A percentile compares a stretch with the other conserved stretches of the same genome.
Evolutionary conservation across 2,329 filamentous ascomycete species (phyloP).

Genomic region (Hypoxylon sp.): DNA sequence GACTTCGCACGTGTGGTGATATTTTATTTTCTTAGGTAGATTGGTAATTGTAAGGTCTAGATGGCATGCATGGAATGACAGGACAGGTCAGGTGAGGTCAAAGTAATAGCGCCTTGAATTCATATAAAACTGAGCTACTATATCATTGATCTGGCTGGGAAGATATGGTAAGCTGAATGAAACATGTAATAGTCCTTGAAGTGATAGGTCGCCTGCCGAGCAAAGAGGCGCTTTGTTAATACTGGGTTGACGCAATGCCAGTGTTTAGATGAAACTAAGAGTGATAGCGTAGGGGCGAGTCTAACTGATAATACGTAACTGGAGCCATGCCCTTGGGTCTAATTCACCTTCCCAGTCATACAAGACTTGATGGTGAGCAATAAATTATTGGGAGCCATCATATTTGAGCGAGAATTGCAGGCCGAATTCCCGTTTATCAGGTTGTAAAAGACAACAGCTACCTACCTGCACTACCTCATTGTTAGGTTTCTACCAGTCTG

Average conservation of each 20-base stretch:
- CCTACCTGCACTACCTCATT: neutral
- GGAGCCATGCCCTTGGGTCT: neutral
- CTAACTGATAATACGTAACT: neutral
- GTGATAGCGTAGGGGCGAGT: neutral
- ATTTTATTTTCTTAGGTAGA: neutral
- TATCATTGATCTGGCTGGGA: neutral
- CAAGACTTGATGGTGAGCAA: neutral
- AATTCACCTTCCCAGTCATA: neutral
- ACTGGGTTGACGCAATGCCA: neutral
- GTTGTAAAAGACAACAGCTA: neutral
- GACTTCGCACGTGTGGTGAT: neutral
- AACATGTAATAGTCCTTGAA: neutral
- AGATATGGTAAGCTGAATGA: neutral
- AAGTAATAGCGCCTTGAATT: neutral
- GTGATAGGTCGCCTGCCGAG: neutral
- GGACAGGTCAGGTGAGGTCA: neutral
- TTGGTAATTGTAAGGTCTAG: neutral
- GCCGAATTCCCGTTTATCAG: neutral
- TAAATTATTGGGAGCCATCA: neutral
- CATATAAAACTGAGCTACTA: neutral
- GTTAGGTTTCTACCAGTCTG: no score
- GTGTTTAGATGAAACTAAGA: neutral
- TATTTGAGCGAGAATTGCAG: neutral
- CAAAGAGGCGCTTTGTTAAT: neutral
- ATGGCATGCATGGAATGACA: neutral